Evolutionary conservation across 768 basidiomycete genomes (phyloP).

Genomic region (Collybia sordida): DNA sequence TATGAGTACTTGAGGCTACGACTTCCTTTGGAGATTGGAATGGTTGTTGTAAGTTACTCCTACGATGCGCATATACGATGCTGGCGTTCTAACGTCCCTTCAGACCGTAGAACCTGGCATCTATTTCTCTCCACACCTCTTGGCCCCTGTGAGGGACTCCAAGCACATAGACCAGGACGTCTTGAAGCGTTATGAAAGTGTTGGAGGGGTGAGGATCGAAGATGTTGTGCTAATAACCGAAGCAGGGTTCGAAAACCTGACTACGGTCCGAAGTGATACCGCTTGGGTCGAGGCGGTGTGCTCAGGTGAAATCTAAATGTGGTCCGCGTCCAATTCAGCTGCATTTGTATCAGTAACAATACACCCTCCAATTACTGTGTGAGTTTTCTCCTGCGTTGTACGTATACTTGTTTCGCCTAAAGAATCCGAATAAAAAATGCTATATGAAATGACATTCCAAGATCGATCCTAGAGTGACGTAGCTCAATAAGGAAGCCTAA

Average conservation of each 20-base stretch:
- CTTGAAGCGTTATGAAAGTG: constrained; percentile 68
- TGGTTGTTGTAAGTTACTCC: constrained; percentile 74
- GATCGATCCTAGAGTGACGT: no score
- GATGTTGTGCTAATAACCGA: constrained; percentile 83
- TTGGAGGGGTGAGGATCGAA: constrained; percentile 94
- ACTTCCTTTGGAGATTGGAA: constrained; percentile 67
- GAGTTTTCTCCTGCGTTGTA: no score
- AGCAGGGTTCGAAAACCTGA: constrained; percentile 79
- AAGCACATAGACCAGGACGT: constrained; percentile 68
- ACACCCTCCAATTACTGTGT: no score
- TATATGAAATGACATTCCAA: no score
- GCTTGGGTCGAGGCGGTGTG: constrained; percentile 83
- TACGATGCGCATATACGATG: not conserved
- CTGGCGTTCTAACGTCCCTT: no score
- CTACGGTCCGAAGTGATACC: constrained; percentile 79
- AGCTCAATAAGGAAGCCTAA: no score
- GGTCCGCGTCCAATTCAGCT: not conserved
- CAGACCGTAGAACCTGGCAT: constrained; percentile 91
- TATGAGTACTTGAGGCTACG: constrained; percentile 82
- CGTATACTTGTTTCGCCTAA: no score
- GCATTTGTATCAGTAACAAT: no score
- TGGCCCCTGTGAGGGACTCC: constrained; percentile 63
- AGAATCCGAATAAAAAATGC: no score
- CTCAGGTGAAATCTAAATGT: constrained; percentile 51
- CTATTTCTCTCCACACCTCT: constrained; percentile 80